Evolutionary conservation across 352 stramenopile species (phyloP), one percentile per base, ranked within the genome.

Genomic region (Phytophthora chlamydospora): DNA sequence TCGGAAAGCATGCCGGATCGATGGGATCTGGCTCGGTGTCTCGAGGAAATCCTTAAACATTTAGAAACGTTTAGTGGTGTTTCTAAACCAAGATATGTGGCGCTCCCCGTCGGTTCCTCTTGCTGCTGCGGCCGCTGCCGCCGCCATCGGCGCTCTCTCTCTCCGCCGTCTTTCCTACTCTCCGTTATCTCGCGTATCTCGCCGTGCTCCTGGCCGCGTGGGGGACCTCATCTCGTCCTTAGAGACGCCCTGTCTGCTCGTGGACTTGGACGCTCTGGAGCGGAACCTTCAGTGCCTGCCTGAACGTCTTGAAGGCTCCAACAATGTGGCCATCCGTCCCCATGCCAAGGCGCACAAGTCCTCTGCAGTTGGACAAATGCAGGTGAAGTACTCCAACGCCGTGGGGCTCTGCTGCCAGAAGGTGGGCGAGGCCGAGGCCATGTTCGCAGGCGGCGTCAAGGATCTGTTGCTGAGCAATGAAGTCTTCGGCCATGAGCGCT

Each of bases 261-360:
- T 92, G 13, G 80, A 92, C 50, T 50, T 89, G 16, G 76, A 86
- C 47, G 80, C 79, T 36, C 63, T 90, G 58, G 81, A 89, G 71
- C 58, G 29, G 32, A 90, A 90, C 42, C 41, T 90, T 27, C 33
- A 32, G 31, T 62, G 62, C 40, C 49, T 90, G 21, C 78, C 78
- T 1, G 35, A 42, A 4, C 73, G 76, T 16, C 53, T 90, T 5
- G 24, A 66, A 40, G 21, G 55, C 14, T 50, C 40, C 13, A 49
- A 68, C 6, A 29, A 63, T 7, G 68, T 90, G 9, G 62, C 60
- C 29, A 88, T 89, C 27, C 80, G 83, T 27, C 83, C 83, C 32
- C 83, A 92, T 62, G 80, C 78, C 54, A 92, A 92, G 51, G 80
- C 83, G 2, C 83, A 92, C 73, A 92, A 92, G 58, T 76, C 67